Base-by-base conservation (phyloP, 768 basidiomycete genomes). In the Vararia minispora region DNA sequence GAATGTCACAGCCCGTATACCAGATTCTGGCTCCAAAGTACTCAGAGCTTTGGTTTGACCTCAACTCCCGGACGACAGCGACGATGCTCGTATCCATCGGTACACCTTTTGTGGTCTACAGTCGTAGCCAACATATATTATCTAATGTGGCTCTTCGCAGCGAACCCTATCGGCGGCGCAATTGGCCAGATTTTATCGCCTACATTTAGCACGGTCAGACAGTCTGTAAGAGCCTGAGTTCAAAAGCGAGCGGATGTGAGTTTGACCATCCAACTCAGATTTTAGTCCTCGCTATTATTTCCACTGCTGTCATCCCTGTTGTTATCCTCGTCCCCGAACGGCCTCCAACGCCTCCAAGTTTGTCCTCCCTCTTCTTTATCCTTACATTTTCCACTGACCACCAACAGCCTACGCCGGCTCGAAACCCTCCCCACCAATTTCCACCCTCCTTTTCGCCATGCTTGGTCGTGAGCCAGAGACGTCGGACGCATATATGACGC, bases 261-360 rank as follows among this genome's bases (percentile, higher is more conserved):
- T n/a, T 21, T n/a, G 11, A 5, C 13, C 3, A 29, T 28, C 7
- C n/a, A 14, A 28, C n/a, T 17, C 21, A 86, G 83, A 65, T 87
- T 33, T 60, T 88, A 4, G 60, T 82, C 5, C 66, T 89, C 16
- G 86, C 69, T 2, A 76, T 88, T 42, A 69, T 86, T 13, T 73
- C 72, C 12, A 82, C 79, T 1, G 82, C 60, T 2, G 69, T 66
- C 1, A 52, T 64, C 7, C 84, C 85, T 0, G 62, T 67, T 14
- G 61, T 72, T 3, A 61, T 88, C 33, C 53, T 86, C 17, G 69
- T 91, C 17, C 50, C 62, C 2, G 62, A 62, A 23, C 63, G 67
- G 1, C 87, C 87, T 6, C 83, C 84, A 16, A 76, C 69, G 6
- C 87, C 87, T 20, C 87, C 87, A 0, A 88, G 86, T 89, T 56